Evolutionary conservation across 1,284 basidiomycete genomes (phyloP).

Genomic region (Laetiporus sulphureus): DNA sequence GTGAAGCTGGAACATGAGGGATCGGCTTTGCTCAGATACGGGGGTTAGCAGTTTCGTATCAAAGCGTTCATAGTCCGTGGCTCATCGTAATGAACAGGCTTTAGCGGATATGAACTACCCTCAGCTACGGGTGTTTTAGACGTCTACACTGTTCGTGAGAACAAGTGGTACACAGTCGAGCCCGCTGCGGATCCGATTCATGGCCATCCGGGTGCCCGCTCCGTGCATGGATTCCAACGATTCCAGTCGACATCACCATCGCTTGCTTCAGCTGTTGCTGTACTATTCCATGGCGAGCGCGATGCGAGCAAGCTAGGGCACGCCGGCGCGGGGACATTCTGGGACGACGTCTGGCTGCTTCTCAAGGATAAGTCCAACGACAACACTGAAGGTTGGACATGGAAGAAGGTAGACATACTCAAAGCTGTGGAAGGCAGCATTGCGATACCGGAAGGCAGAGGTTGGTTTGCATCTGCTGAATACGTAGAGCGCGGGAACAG

Average conservation of each 20-base stretch:
- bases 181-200: conserved; percentile 15
- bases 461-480: conserved; percentile 17
- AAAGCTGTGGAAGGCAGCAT: conserved; percentile 1
- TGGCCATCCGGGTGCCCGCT: conserved; percentile 21
- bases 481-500: conserved; percentile 15
- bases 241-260: conserved; percentile 12
- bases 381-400: conserved; percentile 14
- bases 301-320: conserved; percentile 27
- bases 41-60: conserved; percentile 10
- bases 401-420: conserved; percentile 13
- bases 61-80: neutral
- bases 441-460: conserved; percentile 17
- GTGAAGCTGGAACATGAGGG: conserved; percentile 7
- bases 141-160: conserved; percentile 19
- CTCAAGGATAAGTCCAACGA: conserved; percentile 7
- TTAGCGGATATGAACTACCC: conserved; percentile 28
- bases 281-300: conserved; percentile 28
- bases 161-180: conserved; percentile 20
- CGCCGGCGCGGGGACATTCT: conserved; percentile 27
- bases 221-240: conserved; percentile 21
- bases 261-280: conserved; percentile 16
- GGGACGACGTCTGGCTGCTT: conserved; percentile 28
- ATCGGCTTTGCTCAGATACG: conserved; percentile 16
- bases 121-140: conserved; percentile 20
- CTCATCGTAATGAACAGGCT: conserved; percentile 15